Percentiles rank a stretch among this genome's conserved stretches.
Evolutionary conservation across 2,329 filamentous ascomycete species (phyloP).

Genomic region (Epichloe sibirici): DNA sequence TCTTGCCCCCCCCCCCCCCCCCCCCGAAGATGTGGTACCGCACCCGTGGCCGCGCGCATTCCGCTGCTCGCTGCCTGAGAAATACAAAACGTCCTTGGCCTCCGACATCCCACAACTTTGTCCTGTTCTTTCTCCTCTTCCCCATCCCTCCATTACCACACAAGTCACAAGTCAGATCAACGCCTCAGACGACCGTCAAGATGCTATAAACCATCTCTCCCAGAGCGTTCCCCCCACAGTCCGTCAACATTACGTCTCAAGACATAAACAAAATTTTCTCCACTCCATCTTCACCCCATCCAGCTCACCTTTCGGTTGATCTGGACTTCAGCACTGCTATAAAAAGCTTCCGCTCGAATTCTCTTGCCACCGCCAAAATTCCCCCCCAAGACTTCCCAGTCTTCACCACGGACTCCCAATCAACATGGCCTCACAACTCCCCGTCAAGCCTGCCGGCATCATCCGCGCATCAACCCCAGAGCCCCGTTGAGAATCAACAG

Average conservation of each 20-base stretch:
- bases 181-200: conserved; percentile 32
- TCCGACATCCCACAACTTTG: conserved; percentile 12
- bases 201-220: conserved; percentile 45
- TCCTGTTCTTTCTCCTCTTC: conserved; percentile 17
- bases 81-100: conserved; percentile 28
- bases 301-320: conserved; percentile 47
- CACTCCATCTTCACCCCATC: conserved; percentile 31
- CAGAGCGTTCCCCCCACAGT: conserved; percentile 23
- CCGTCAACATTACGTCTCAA: conserved; percentile 43
- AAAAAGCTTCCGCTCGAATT: conserved; percentile 45
- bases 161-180: conserved; percentile 15
- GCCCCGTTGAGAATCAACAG: conserved; percentile 41
- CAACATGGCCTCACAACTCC: conserved; percentile 71
- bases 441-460: conserved; percentile 49
- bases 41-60: conserved; percentile 6
- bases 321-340: conserved; percentile 57
- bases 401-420: conserved; percentile 73
- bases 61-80: conserved; percentile 31
- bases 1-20: background rate
- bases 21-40: conserved; percentile 7
- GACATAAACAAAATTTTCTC: conserved; percentile 27
- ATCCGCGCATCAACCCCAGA: conserved; percentile 44
- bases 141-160: conserved; percentile 22
- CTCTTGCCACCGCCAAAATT: conserved; percentile 43
- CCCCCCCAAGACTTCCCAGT: conserved; percentile 54